These are phyloP conservation scores for Pulicaria dysenterica DNA, from an alignment of 129 eudicot genomes.

Conservation along the genomic window DNA sequence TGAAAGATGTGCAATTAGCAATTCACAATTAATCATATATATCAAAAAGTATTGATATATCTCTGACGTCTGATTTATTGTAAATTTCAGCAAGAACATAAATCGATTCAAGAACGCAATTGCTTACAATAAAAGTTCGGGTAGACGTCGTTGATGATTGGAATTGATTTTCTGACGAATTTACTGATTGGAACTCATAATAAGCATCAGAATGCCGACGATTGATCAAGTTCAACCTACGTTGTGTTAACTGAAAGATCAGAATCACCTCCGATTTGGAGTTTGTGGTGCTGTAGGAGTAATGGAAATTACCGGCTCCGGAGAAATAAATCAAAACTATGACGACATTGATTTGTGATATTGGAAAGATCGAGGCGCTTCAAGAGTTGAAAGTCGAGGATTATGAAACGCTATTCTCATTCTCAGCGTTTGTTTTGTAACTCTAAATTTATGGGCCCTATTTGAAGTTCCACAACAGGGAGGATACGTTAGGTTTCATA, in stretches of 20 bases:
- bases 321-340: conserved; percentile 22
- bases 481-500: too few relatives aligned
- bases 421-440: too few relatives aligned
- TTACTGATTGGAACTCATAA: conserved; percentile 22
- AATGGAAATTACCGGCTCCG: conserved; percentile 15
- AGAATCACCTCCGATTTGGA: conserved; percentile 35
- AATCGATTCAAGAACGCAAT: background rate
- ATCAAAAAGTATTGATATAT: background rate
- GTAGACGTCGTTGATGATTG: conserved; percentile 29
- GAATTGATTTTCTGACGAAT: conserved; percentile 23
- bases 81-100: background rate
- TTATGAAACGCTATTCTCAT: too few relatives aligned
- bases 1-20: too few relatives aligned
- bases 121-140: conserved; percentile 36
- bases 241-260: conserved; percentile 37
- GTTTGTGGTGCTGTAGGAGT: conserved; percentile 8
- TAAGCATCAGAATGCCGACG: conserved; percentile 9
- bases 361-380: conserved; percentile 11
- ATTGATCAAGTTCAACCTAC: conserved; percentile 16
- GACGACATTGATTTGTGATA: conserved; percentile 23
- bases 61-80: background rate
- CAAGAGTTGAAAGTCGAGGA: conserved; percentile 15
- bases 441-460: too few relatives aligned
- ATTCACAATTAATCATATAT: background rate
- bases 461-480: too few relatives aligned